Conservation (phyloP, 1,284 basidiomycete species). For the Peniophora sp. region DNA sequence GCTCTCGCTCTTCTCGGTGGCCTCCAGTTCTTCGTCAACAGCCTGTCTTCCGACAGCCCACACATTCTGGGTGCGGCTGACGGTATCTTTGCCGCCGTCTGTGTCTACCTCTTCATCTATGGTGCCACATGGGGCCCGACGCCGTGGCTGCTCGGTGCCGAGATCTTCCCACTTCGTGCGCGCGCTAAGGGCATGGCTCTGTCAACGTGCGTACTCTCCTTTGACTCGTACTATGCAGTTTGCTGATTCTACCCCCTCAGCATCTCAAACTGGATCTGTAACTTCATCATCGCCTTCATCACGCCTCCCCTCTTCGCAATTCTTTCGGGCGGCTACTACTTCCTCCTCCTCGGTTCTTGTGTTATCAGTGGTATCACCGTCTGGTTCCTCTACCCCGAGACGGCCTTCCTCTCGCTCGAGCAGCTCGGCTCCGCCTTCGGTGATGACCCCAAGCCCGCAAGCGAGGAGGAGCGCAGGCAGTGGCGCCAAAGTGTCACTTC, state of each 20-base stretch:
- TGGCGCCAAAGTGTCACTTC: background rate
- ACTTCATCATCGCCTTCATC: slow-evolving; percentile 47
- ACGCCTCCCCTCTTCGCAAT: slow-evolving; percentile 39
- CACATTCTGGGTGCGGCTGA: slow-evolving; percentile 30
- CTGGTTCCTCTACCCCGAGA: slow-evolving; percentile 38
- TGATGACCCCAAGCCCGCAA: slow-evolving; percentile 18
- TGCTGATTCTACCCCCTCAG: slow-evolving; percentile 17
- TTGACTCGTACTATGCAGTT: too few relatives aligned
- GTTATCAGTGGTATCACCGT: slow-evolving; percentile 36
- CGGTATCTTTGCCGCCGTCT: slow-evolving; percentile 35
- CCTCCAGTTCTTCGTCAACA: slow-evolving; percentile 33
- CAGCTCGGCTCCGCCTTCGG: slow-evolving; percentile 43
- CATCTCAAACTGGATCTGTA: slow-evolving; percentile 50
- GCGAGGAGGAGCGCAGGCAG: background rate
- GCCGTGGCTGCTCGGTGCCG: slow-evolving; percentile 52
- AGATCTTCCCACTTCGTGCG: slow-evolving; percentile 62
- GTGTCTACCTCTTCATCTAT: slow-evolving; percentile 36
- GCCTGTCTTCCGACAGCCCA: slow-evolving; percentile 26
- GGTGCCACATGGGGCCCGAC: slow-evolving; percentile 58
- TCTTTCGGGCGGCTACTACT: slow-evolving; percentile 41
- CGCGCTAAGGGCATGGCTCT: slow-evolving; percentile 63
- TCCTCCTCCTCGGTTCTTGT: slow-evolving; percentile 38
- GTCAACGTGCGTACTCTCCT: slow-evolving; percentile 18
- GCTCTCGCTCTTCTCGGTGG: slow-evolving; percentile 36
- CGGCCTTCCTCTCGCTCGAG: slow-evolving; percentile 36